Conservation (phyloP, 176 grass and related monocot genomes). For the Microstegium vimineum region DNA sequence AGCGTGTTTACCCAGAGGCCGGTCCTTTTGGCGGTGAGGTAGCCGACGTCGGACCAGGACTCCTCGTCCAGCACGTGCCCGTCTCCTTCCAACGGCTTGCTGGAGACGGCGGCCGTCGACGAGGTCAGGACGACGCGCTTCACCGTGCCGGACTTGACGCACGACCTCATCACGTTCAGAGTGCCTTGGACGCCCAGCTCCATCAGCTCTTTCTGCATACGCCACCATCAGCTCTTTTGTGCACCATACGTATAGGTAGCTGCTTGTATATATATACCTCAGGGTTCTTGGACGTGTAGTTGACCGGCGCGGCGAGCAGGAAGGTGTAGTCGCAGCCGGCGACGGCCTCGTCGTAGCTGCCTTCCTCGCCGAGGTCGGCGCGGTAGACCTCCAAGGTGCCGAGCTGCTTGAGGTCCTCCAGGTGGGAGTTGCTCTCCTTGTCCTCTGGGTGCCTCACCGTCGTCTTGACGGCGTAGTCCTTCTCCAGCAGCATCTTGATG, state of each 20-base stretch:
- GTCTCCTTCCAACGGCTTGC: constrained; percentile 31
- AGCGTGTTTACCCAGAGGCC: constrained; percentile 34
- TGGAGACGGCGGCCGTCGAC: constrained; percentile 45
- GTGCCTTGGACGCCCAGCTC: constrained; percentile 40
- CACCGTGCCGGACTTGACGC: constrained; percentile 55
- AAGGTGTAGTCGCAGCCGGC: constrained; percentile 57
- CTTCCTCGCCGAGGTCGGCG: constrained; percentile 48
- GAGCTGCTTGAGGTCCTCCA: constrained; percentile 30
- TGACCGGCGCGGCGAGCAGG: constrained; percentile 62
- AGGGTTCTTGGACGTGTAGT: constrained; percentile 31
- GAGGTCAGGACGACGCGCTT: constrained; percentile 69
- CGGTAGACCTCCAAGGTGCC: constrained; percentile 40
- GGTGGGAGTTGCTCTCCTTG: constrained; percentile 16
- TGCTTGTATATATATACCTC: constrained; percentile 25
- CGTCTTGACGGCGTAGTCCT: neutral
- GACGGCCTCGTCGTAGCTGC: constrained; percentile 59
- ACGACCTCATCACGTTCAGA: constrained; percentile 68
- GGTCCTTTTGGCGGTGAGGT: constrained; percentile 28
- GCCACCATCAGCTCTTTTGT: too few species aligned
- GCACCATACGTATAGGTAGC: too few species aligned
- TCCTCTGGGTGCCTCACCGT: constrained; percentile 1
- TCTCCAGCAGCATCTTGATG: constrained; percentile 21
- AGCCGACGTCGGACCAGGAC: constrained; percentile 57
- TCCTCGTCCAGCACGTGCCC: constrained; percentile 59
- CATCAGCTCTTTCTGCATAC: constrained; percentile 58